phyloP scores from a whole-genome alignment of 2,329 filamentous ascomycete species.

The Orbilia blumenaviensis region DNA sequence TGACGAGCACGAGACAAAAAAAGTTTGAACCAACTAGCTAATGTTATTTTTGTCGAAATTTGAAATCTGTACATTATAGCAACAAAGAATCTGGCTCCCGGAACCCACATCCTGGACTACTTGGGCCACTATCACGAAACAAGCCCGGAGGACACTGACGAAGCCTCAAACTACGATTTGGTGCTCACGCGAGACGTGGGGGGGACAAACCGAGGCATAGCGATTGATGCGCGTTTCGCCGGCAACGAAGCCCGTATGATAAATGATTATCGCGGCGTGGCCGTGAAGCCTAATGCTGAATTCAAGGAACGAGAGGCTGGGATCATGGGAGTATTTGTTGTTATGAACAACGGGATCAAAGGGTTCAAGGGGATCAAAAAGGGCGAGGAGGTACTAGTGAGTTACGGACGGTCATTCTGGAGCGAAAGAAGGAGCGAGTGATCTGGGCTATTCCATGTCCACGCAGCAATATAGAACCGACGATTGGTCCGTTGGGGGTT shows the following conservation, averaged over 20 bases:
- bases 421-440: slow-evolving; percentile 62
- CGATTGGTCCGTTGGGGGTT: neutral
- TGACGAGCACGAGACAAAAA: neutral
- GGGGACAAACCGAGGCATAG: slow-evolving; percentile 63
- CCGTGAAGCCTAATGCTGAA: slow-evolving; percentile 67
- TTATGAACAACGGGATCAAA: slow-evolving; percentile 54
- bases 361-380: slow-evolving; percentile 63
- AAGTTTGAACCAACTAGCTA: slow-evolving; percentile 3
- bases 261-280: slow-evolving; percentile 73
- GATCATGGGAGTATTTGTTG: slow-evolving; percentile 77
- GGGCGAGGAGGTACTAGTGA: slow-evolving; percentile 73
- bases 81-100: slow-evolving; percentile 66
- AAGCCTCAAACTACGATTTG: slow-evolving; percentile 71
- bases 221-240: slow-evolving; percentile 68
- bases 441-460: neutral
- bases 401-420: slow-evolving; percentile 76
- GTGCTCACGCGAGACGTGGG: slow-evolving; percentile 68
- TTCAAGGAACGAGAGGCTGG: slow-evolving; percentile 97
- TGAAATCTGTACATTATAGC: slow-evolving; percentile 59
- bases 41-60: slow-evolving; percentile 24
- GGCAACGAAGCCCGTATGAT: slow-evolving; percentile 74
- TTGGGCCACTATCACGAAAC: slow-evolving; percentile 68
- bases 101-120: slow-evolving; percentile 70
- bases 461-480: neutral
- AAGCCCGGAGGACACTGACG: slow-evolving; percentile 59